A percentile compares a stretch with the other conserved stretches of the same genome.
Evolutionary conservation across 352 stramenopile genomes (phyloP).

Genomic region (Pythium dissotocum): DNA sequence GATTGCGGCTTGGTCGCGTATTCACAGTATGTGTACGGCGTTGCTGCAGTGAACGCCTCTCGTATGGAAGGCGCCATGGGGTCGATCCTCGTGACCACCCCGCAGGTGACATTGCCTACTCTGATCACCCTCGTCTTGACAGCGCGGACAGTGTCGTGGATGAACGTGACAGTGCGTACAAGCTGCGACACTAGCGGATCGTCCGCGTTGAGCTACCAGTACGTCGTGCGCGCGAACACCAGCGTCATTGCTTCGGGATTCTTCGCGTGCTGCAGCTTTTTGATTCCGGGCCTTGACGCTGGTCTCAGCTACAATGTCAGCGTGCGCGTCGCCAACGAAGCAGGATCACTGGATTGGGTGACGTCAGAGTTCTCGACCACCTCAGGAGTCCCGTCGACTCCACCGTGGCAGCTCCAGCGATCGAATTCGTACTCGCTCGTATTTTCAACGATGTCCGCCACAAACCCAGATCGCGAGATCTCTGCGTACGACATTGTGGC

Average conservation of each 20-base stretch:
- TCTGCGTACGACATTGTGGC: constrained; percentile 31
- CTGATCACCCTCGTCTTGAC: constrained; percentile 31
- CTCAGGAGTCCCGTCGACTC: constrained; percentile 32
- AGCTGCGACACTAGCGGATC: constrained; percentile 47
- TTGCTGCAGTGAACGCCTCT: constrained; percentile 44
- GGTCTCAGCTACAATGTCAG: constrained; percentile 35
- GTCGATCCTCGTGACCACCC: constrained; percentile 32
- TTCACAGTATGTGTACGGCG: constrained; percentile 48
- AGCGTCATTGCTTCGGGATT: constrained; percentile 21
- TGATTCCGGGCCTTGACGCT: constrained; percentile 29
- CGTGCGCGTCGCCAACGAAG: constrained; percentile 35
- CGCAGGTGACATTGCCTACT: constrained; percentile 31
- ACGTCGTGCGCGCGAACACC: constrained; percentile 23
- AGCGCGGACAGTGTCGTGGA: constrained; percentile 24
- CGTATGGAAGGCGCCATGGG: constrained; percentile 37
- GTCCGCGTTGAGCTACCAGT: constrained; percentile 37
- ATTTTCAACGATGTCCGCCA: constrained; percentile 20
- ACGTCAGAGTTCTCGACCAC: constrained; percentile 33
- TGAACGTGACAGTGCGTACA: constrained; percentile 40
- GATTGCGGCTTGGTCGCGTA: constrained; percentile 44
- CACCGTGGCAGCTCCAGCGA: constrained; percentile 25
- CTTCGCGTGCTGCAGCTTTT: constrained; percentile 50
- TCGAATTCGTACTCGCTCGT: constrained; percentile 47
- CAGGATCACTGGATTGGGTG: constrained; percentile 21
- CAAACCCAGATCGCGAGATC: constrained; percentile 40